phyloP scores from a whole-genome alignment of 352 stramenopile species.

The Globisporangium mamillatum region DNA sequence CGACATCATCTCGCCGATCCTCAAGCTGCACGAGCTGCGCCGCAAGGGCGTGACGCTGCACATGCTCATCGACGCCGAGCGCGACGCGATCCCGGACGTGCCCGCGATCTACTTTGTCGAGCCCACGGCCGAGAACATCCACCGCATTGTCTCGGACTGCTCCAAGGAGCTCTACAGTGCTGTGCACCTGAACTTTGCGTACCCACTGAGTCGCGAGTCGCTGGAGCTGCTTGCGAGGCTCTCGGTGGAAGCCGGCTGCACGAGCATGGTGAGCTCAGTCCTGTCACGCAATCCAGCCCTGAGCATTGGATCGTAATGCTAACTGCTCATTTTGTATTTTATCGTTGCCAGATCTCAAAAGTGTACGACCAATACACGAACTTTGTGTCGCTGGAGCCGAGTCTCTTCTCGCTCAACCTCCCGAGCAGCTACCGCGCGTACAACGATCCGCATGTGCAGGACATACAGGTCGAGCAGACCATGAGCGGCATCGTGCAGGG shows the following conservation, averaged over 20 bases:
- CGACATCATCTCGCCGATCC: conserved; percentile 97
- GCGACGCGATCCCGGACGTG: conserved; percentile 96
- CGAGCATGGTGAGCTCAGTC: conserved; percentile 55
- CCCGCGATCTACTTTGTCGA: conserved; percentile 97
- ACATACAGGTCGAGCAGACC: conserved; percentile 78
- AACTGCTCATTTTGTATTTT: conserved; percentile 4
- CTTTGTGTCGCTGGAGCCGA: conserved; percentile 95
- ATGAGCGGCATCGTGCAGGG: conserved; percentile 69
- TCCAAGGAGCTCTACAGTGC: conserved; percentile 91
- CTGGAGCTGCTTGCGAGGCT: conserved; percentile 86
- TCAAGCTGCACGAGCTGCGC: conserved; percentile 96
- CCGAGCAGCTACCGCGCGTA: conserved; percentile 92
- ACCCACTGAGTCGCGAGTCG: conserved; percentile 81
- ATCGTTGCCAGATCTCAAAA: conserved; percentile 75
- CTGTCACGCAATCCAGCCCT: neutral
- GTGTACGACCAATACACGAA: conserved; percentile 98
- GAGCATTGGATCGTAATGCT: neutral
- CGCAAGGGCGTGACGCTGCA: conserved; percentile 97
- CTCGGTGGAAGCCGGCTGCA: conserved; percentile 72
- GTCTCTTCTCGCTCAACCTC: conserved; percentile 94
- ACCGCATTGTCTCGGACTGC: conserved; percentile 94
- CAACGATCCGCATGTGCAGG: conserved; percentile 86
- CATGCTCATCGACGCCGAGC: conserved; percentile 92
- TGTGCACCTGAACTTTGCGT: conserved; percentile 94
- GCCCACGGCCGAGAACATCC: conserved; percentile 93